Percentiles rank a stretch among this genome's conserved stretches.
Conservation (phyloP, 352 stramenopile species). For the Pythium oligandrum region DNA sequence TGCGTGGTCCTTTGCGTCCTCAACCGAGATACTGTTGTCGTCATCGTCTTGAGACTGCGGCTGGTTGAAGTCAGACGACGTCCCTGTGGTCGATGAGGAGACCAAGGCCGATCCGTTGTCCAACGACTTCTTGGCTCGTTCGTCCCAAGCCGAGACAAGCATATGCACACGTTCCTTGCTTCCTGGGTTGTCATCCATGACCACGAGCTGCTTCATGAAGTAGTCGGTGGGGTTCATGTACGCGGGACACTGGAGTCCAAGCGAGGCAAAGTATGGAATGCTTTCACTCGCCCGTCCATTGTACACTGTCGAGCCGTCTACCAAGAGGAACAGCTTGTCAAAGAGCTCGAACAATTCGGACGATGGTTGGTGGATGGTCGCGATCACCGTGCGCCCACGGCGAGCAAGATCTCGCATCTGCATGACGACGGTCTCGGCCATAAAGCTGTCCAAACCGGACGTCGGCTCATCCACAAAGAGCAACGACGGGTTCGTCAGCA, state of each 20-base stretch:
- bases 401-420: constrained; percentile 69
- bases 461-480: constrained; percentile 88
- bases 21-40: constrained; percentile 4
- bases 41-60: not conserved
- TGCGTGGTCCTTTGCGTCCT: not conserved
- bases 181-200: constrained; percentile 15
- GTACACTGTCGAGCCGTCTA: constrained; percentile 28
- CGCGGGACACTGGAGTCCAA: constrained; percentile 24
- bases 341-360: constrained; percentile 37
- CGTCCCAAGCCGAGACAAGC: constrained; percentile 11
- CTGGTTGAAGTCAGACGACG: not conserved
- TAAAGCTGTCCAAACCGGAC: constrained; percentile 53
- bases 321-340: constrained; percentile 30
- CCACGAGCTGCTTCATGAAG: constrained; percentile 27
- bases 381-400: constrained; percentile 78
- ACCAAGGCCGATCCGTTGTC: not conserved
- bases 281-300: constrained; percentile 24
- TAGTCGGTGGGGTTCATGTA: constrained; percentile 42
- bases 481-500: constrained; percentile 76
- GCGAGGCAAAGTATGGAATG: constrained; percentile 22
- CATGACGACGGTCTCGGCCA: constrained; percentile 49
- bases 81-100: not conserved
- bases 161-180: constrained; percentile 12
- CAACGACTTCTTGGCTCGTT: not conserved
- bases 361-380: constrained; percentile 87